Evolutionary conservation across 208 protist species (phyloP), one percentile per base, ranked within the genome.

Genomic region (Wallacemonas sp.): DNA sequence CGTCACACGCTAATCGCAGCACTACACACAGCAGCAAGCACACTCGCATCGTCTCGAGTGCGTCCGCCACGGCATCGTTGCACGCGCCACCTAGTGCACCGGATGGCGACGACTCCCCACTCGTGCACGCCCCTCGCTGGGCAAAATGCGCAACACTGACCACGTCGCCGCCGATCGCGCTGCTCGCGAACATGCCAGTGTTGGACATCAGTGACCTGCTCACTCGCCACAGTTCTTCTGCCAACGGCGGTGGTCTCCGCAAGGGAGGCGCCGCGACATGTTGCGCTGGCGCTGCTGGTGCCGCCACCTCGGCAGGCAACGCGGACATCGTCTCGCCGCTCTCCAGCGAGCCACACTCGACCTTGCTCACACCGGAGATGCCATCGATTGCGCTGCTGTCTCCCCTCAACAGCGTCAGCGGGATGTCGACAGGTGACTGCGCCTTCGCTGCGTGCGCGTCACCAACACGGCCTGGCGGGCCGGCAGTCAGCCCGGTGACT

Each of bases 121-220:
- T 39, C 36, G 36, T 39, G 6, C 36, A 39, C 36, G 13, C 13
- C 36, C 13, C 36, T 39, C 36, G 9, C 13, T 13, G 36, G 13
- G 13, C 19, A 48, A 22, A 19, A 5, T 48, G 42, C 5, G 42
- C 42, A 41, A 41, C 36, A 41, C 36, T 9, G 36, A 41, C 36
- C 36, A 15, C 36, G 15, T 41, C 26, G 45, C 45, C 24, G 22
- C 45, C 8, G 19, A n/a, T n/a, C n/a, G n/a, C n/a, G 30, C 29
- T 57, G 32, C 50, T 57, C 10, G 50, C 50, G 10, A 33, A 57
- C 50, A 57, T 32, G n/a, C 50, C 50, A 4, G 38, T 57, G 15
- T 32, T 57, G 15, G 50, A 57, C 50, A 57, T 57, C 32, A 57
- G 50, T 19, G 50, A 38, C 17, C 50, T 57, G 13, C 30, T 57